Base-by-base conservation (phyloP, 2,329 filamentous ascomycete species). In the Proliferodiscus dingleyae region DNA sequence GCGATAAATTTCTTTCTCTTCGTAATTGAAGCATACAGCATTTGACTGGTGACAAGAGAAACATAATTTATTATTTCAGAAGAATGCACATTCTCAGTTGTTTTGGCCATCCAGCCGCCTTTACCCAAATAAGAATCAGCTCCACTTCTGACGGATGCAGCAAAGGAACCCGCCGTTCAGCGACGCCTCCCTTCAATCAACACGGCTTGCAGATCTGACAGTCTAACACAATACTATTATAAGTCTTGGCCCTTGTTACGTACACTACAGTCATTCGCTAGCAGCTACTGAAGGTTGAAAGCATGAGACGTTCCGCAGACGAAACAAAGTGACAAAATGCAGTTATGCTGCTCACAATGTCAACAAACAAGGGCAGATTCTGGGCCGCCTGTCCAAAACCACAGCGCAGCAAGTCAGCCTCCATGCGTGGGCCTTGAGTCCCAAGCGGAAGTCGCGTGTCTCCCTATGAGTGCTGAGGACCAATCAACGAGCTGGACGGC, bases 381-480 rank as follows among this genome's bases (percentile, higher is more conserved):
- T 39, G 16, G n/a, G 8, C 18, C 10, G n/a, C 22, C 9, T 26
- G 28, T 41, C 41, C 13, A 23, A 39, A 42, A 30, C 29, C 16
- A 41, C 49, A 32, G 41, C 40, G 43, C 37, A 46, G 30, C 40
- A 50, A 47, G 52, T 41, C 46, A 39, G 37, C 45, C 44, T 24
- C 46, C 50, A 45, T 46, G 33, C 33, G 22, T 15, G 43, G 28
- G 22, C n/a, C 34, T 33, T 34, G 46, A 42, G 43, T 45, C 15
- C 10, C 46, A 47, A 28, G 44, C 47, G 43, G 46, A 41, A 49
- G 48, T 55, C 49, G 49, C 49, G 47, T 55, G 41, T 47, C 39
- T 34, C 21, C 21, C 37, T 5, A 18, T 10, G 26, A 13, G 7
- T 5, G n/a, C 18, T 21, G 24, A 39, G 44, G 39, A 46, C 52